Base-by-base conservation (phyloP, 2,329 filamentous ascomycete genomes). In the Clonostachys byssicola region DNA sequence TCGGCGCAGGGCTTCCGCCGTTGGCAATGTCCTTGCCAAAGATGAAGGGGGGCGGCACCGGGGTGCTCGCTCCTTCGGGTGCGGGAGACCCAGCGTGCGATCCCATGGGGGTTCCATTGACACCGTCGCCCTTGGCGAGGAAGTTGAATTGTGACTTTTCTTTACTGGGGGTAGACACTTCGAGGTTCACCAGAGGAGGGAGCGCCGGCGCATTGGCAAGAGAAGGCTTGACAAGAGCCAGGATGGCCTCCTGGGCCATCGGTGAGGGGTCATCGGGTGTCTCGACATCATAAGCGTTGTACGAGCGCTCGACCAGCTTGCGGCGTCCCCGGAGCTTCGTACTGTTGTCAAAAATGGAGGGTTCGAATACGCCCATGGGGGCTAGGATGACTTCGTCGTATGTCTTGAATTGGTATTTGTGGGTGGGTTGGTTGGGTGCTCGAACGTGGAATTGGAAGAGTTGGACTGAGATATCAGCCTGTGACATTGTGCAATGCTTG, bases 301-400 rank as follows among this genome's bases (percentile, higher is more conserved):
- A 91, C 1, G 92, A 96, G 36, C 89, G 86, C 47, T 89, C 85
- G 34, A 97, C 83, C 18, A 97, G 74, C 59, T 86, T 91, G 54
- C 90, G 82, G 44, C 92, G 83, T 40, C 89, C 86, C 17, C 77
- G 73, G 12, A 97, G 78, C 71, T 99, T 99, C 35, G 79, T 70
- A 30, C 78, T 82, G 57, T 91, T 86, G 61, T 95, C 89, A 56
- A 97, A 96, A 47, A 96, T 86, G 3, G 80, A 73, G 0, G 94
- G 92, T 50, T 92, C 88, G 64, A 95, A 96, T 58, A 92, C 88
- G n/a, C 91, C 92, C 86, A 96, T 90, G 1, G 92, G 88, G 1
- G 94, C 88, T n/a, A 99, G 77, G 56, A 95, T 89, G 18, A 95
- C 88, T 65, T 97, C 94, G 56, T 99, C 94, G 60, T 97, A 99